phyloP scores from a whole-genome alignment of 2,329 filamentous ascomycete genomes.

The Xenoacremonium recifei region DNA sequence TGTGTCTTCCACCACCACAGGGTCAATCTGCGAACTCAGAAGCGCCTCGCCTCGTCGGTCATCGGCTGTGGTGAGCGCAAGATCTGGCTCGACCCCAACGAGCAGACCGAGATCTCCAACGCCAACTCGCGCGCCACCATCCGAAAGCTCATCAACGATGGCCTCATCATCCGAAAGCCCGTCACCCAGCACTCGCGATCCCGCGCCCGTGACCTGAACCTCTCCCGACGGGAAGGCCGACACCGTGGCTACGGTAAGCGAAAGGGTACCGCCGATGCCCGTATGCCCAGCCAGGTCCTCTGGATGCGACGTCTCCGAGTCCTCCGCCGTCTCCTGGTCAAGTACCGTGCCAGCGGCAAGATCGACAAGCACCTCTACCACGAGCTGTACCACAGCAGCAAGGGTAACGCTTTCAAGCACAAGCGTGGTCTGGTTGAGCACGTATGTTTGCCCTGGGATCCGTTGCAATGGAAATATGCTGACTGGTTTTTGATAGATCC shows the following conservation, averaged over 20 bases:
- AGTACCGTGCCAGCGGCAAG: constrained; percentile 99
- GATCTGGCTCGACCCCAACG: constrained; percentile 99
- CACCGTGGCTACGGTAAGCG: constrained; percentile 99
- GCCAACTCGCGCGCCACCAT: constrained; percentile 99
- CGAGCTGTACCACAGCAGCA: constrained; percentile 99
- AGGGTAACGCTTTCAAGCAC: constrained; percentile 99
- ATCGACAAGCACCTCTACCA: constrained; percentile 99
- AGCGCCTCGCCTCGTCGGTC: constrained; percentile 98
- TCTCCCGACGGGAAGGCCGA: constrained; percentile 90
- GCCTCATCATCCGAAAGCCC: constrained; percentile 99
- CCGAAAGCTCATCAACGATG: constrained; percentile 99
- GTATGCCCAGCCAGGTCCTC: constrained; percentile 97
- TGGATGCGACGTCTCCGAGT: constrained; percentile 99
- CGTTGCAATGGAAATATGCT: constrained; percentile 7
- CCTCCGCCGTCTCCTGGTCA: constrained; percentile 97
- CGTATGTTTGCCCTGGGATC: constrained; percentile 63
- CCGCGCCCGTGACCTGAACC: constrained; percentile 92
- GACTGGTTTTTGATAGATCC: constrained; percentile 64
- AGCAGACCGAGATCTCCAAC: constrained; percentile 99
- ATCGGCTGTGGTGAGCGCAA: constrained; percentile 99
- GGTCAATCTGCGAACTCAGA: constrained; percentile 99
- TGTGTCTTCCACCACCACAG: constrained; percentile 47
- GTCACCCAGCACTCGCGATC: constrained; percentile 99
- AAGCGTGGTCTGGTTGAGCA: constrained; percentile 99
- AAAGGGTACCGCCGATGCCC: constrained; percentile 99